Evolutionary conservation across 2,329 filamentous ascomycete genomes (phyloP), one percentile per base, ranked within the genome.

Genomic region (Graphilbum ipis-grandicollis): DNA sequence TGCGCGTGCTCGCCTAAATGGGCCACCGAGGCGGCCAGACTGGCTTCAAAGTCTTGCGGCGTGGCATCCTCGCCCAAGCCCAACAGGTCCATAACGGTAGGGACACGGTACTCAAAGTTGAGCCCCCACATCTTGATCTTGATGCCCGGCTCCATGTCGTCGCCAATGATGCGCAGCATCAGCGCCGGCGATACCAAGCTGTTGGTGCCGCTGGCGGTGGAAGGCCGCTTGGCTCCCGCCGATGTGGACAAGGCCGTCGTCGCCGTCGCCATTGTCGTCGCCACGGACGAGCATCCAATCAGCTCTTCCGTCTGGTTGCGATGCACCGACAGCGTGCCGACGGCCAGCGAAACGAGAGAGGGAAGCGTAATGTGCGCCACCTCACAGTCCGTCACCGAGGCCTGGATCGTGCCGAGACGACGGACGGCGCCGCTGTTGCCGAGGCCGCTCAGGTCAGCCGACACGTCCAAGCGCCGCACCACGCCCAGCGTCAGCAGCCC

Each of bases 131-230:
- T 59, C 52, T 93, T 92, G 40, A 94, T 55, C 52, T 92, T 93
- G 45, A 94, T 63, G 7, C 83, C 75, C 0, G 92, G 88, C 44
- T 96, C 88, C 58, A 92, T 82, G 52, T 96, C 88, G 51, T 96
- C 86, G 0, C 84, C 84, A 45, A 98, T 81, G 59, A 93, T 80
- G 35, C 90, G 72, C 41, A 81, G 72, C 76, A 93, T 93, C 37
- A 96, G 54, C 44, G 86, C 82, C 1, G 71, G 58, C 3, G 37
- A 41, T 9, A 34, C 10, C 18, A 13, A 13, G 31, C 28, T 23
- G n/a, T 10, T 2, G 15, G 21, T 13, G 19, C 19, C 28, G 3
- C n/a, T n/a, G n/a, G n/a, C n/a, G n/a, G n/a, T n/a, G n/a, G n/a
- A n/a, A n/a, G n/a, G n/a, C n/a, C n/a, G n/a, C n/a, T n/a, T n/a